Conservation (phyloP, 495 filamentous ascomycete species). For the Daldinia grandis region DNA sequence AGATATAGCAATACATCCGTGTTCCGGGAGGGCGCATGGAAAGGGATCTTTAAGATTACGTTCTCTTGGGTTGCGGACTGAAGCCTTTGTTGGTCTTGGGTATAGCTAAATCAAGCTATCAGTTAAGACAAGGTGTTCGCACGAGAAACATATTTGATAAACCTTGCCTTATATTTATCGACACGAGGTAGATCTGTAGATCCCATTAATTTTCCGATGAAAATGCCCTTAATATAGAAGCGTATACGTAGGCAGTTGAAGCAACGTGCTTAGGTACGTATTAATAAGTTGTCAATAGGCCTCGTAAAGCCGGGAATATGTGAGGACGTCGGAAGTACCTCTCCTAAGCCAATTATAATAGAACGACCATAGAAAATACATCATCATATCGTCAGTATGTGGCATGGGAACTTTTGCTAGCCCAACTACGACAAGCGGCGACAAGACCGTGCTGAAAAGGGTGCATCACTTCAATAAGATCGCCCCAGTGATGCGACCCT, state of each 20-base stretch:
- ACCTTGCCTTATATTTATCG: slow-evolving; percentile 16
- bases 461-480: slow-evolving; percentile 32
- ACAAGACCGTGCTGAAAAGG: slow-evolving; percentile 31
- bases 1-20: too few species aligned
- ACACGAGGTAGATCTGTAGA: slow-evolving; percentile 43
- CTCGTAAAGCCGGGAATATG: slow-evolving; percentile 15
- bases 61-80: too few species aligned
- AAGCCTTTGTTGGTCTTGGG: too few species aligned
- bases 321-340: background rate
- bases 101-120: background rate
- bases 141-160: slow-evolving; percentile 26
- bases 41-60: too few species aligned
- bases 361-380: slow-evolving; percentile 13
- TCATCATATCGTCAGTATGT: slow-evolving; percentile 29
- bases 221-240: slow-evolving; percentile 2
- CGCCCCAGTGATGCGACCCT: slow-evolving; percentile 28
- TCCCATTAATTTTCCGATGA: slow-evolving; percentile 15
- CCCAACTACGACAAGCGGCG: slow-evolving; percentile 29
- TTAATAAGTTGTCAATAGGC: slow-evolving; percentile 9
- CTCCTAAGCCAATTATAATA: slow-evolving; percentile 10
- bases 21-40: too few species aligned
- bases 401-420: slow-evolving; percentile 1
- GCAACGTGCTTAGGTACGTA: background rate
- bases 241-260: background rate
- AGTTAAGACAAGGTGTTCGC: slow-evolving; percentile 11